Evolutionary conservation across 768 basidiomycete genomes (phyloP).

Genomic region (Mycena albidolilacea): DNA sequence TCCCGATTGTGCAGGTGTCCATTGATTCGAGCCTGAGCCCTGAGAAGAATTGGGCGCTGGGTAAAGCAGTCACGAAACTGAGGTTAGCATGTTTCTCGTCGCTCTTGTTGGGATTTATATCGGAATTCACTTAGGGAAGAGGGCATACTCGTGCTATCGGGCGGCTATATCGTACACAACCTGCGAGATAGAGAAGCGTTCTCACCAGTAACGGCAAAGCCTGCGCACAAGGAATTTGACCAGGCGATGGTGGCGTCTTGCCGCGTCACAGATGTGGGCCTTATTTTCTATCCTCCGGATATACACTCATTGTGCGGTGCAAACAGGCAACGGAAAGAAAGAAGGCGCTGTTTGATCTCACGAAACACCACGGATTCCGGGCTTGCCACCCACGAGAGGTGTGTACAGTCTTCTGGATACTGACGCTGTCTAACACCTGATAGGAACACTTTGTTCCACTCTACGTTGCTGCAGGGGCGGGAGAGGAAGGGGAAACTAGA

Average conservation of each 20-base stretch:
- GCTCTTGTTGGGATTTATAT: not conserved
- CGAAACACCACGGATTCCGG: conserved; percentile 74
- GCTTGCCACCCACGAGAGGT: conserved; percentile 76
- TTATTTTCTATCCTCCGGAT: conserved; percentile 7
- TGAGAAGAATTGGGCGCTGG: conserved; percentile 74
- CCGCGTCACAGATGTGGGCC: conserved; percentile 63
- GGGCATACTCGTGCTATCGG: conserved; percentile 77
- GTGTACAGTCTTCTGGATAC: not conserved
- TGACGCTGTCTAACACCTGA: not conserved
- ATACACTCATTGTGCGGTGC: conserved; percentile 20
- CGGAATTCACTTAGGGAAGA: conserved; percentile 58
- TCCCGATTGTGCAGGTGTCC: conserved; percentile 82
- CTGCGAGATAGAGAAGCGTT: conserved; percentile 2
- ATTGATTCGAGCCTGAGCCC: conserved; percentile 75
- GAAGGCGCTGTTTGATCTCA: conserved; percentile 63
- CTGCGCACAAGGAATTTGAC: not conserved
- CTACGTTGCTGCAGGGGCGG: conserved; percentile 51
- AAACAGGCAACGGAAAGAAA: conserved; percentile 66
- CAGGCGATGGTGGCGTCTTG: conserved; percentile 56
- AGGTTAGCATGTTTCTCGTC: conserved; percentile 41
- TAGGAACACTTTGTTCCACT: conserved; percentile 86
- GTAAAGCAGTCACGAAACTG: conserved; percentile 71
- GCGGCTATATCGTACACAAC: conserved; percentile 66
- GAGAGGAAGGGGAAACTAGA: not conserved
- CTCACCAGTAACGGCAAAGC: conserved; percentile 7